Evolutionary conservation across 2,329 filamentous ascomycete genomes (phyloP), one percentile per base, ranked within the genome.

Genomic region (Colletotrichum sp.): DNA sequence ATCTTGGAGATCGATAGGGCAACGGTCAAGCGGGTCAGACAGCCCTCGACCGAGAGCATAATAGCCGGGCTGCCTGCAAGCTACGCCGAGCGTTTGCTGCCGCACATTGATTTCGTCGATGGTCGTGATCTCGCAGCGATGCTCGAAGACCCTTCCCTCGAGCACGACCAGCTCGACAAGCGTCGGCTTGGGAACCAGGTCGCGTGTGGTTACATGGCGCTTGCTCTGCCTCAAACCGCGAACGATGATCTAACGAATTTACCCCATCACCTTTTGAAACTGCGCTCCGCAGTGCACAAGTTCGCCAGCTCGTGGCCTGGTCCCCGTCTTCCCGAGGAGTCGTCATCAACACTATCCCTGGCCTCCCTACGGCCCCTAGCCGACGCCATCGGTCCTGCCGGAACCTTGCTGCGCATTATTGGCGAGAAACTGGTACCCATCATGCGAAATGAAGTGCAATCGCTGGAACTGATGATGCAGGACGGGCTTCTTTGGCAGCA

Each of bases 381-480:
- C 18, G 63, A 66, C 36, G 63, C 63, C 63, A 28, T 66, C 36
- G 63, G 63, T 3, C 62, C 62, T 32, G 62, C 62, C 12, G 62
- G 63, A 21, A 66, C 36, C 75, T 59, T 82, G 75, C 66, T 82
- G 30, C 79, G 78, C 63, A 68, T 69, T 6, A 72, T 82, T 5
- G 81, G 81, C 28, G 77, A 79, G 21, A 24, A 74, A 13, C 77
- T 83, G 9, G 64, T 72, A 12, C 69, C 69, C 5, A 82, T 82
- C 65, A 63, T 83, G n/a, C 79, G 79, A 3, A 60, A 71, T 18
- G 74, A 81, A 66, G 71, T 80, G 4, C 70, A 81, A 60, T 75
- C 80, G 3, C 79, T 83, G 10, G 79, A 82, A 36, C 68, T 83
- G 7, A 81, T 83, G 80, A 74, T 83, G 36, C 66, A 79, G 24